Evolutionary conservation across 305 asterid species (phyloP).

Genomic region (Solanum hybrid): DNA sequence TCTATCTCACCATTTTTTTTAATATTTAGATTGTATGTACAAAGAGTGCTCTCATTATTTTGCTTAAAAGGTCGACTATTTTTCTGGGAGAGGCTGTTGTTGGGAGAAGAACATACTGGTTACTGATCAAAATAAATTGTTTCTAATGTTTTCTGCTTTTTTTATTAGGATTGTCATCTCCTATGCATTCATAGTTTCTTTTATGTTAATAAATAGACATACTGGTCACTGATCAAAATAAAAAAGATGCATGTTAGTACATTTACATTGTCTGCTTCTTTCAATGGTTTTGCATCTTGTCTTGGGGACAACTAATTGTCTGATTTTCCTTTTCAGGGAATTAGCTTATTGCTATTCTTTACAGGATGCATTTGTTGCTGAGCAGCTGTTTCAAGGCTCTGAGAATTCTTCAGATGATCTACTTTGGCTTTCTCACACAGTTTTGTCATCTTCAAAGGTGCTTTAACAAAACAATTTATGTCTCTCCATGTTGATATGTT

Average conservation of each 20-base stretch:
- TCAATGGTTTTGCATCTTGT: slow-evolving; percentile 6
- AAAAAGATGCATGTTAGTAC: neutral
- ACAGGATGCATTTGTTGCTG: slow-evolving; percentile 68
- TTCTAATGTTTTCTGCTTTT: neutral
- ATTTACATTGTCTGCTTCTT: neutral
- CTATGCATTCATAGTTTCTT: neutral
- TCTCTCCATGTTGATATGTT: neutral
- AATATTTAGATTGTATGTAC: neutral
- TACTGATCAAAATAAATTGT: neutral
- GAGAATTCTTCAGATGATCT: slow-evolving; percentile 82
- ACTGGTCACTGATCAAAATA: neutral
- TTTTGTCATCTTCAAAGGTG: slow-evolving; percentile 75
- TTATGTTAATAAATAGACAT: neutral
- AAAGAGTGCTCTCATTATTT: neutral
- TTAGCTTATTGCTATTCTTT: slow-evolving; percentile 50
- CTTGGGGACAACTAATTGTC: slow-evolving; percentile 14
- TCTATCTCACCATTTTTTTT: neutral
- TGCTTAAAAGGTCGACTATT: neutral
- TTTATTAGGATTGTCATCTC: neutral
- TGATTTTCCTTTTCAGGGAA: slow-evolving; percentile 42
- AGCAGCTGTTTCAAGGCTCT: slow-evolving; percentile 75
- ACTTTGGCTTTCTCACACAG: slow-evolving; percentile 80
- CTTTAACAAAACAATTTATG: neutral
- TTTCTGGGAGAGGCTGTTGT: neutral
- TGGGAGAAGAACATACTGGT: neutral